A percentile compares a stretch with the other conserved stretches of the same genome.
These are phyloP conservation scores for Vararia minispora DNA, from an alignment of 768 basidiomycete species.

Conservation along the genomic window DNA sequence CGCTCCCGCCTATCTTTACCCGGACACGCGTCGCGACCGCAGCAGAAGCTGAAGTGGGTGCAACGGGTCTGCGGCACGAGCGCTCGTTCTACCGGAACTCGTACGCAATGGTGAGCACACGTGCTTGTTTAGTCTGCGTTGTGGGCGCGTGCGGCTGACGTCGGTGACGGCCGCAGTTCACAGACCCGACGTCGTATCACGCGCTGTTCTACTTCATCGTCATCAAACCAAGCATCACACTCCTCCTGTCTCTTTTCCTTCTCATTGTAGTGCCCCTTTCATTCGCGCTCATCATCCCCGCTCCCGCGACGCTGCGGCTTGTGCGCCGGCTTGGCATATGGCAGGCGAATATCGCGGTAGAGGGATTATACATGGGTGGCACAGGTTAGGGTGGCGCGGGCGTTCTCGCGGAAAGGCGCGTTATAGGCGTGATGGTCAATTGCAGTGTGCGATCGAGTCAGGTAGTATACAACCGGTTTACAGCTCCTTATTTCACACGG, in stretches of 20 bases:
- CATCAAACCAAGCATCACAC: constrained; percentile 72
- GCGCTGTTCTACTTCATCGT: constrained; percentile 84
- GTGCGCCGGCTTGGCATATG: constrained; percentile 60
- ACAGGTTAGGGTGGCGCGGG: constrained; percentile 15
- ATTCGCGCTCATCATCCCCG: constrained; percentile 50
- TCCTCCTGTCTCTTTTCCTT: constrained; percentile 47
- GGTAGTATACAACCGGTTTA: no score
- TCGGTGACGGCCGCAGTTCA: constrained; percentile 41
- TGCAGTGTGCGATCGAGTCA: constrained; percentile 1
- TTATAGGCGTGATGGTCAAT: background rate
- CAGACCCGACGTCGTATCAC: constrained; percentile 73
- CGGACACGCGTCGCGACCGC: constrained; percentile 39
- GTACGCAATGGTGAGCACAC: constrained; percentile 58
- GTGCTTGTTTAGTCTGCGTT: constrained; percentile 1
- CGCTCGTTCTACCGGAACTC: constrained; percentile 72
- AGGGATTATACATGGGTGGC: constrained; percentile 43
- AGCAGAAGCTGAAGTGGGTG: constrained; percentile 40
- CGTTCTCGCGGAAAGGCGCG: background rate
- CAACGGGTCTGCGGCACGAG: constrained; percentile 29
- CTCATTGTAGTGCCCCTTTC: constrained; percentile 46
- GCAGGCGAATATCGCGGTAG: constrained; percentile 78
- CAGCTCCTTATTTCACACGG: no score
- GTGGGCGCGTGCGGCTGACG: constrained; percentile 6
- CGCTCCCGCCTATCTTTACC: constrained; percentile 68
- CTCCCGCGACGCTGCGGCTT: constrained; percentile 54